phyloP scores from a whole-genome alignment of 2,329 filamentous ascomycete species.

The Elsinoe batatas region DNA sequence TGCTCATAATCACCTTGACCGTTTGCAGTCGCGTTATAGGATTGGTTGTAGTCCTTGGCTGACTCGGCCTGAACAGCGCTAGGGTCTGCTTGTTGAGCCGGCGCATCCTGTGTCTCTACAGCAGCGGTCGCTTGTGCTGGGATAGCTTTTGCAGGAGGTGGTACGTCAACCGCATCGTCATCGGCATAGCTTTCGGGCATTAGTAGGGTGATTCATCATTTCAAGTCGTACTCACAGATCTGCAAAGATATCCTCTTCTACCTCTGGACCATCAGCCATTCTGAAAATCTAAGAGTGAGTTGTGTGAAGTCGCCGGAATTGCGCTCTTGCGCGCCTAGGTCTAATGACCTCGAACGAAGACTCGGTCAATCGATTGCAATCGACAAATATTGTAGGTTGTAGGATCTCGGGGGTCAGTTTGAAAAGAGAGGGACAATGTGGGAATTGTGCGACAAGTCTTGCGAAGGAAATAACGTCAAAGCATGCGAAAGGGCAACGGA shows the following conservation, averaged over 20 bases:
- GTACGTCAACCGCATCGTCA: conserved; percentile 38
- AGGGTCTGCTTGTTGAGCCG: neutral
- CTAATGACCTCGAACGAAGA: no score
- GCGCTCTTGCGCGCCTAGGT: no score
- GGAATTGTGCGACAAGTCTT: no score
- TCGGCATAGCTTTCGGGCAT: conserved; percentile 50
- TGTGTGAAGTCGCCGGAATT: neutral
- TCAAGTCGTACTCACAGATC: conserved; percentile 60
- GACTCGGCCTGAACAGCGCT: neutral
- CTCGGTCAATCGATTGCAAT: no score
- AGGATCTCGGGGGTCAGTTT: no score
- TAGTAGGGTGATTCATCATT: neutral
- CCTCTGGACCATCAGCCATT: conserved; percentile 71
- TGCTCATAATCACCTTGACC: neutral
- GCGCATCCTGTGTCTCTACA: conserved; percentile 5
- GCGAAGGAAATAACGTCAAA: neutral
- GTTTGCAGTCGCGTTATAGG: neutral
- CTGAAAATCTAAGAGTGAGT: conserved; percentile 12
- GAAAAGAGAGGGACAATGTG: no score
- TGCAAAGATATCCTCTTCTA: conserved; percentile 90
- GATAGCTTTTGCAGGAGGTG: conserved; percentile 23
- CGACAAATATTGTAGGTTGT: no score
- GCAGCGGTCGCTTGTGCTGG: conserved; percentile 7
- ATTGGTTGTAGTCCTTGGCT: neutral
- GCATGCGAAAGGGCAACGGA: no score